A percentile compares a stretch with the other conserved stretches of the same genome.
phyloP scores from a whole-genome alignment of 805 yeast species.

The Candida oleophila region DNA sequence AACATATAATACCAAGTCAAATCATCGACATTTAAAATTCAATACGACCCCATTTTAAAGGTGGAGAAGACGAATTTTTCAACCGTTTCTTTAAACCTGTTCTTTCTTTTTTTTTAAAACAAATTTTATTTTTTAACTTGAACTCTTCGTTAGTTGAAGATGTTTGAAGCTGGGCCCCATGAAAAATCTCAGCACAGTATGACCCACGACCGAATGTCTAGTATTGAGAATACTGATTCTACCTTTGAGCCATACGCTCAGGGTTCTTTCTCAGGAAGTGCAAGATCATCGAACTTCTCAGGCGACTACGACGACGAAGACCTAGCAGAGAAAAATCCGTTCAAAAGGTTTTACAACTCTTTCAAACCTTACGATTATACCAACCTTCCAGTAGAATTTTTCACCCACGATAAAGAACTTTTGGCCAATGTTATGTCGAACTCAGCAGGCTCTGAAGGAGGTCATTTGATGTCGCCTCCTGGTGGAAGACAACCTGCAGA shows the following conservation, averaged over 20 bases:
- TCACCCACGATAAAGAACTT: conserved; percentile 2
- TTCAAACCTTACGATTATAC: conserved; percentile 30
- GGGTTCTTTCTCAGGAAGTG: not conserved
- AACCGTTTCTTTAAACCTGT: too few relatives aligned
- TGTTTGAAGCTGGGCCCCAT: not conserved
- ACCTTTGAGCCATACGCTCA: not conserved
- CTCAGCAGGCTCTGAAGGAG: not conserved
- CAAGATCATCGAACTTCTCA: not conserved
- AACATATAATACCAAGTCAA: too few relatives aligned
- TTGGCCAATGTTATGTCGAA: not conserved
- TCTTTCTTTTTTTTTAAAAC: not conserved
- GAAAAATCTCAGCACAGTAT: not conserved
- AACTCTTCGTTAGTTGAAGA: not conserved
- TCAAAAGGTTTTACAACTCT: conserved; percentile 17
- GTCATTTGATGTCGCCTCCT: not conserved
- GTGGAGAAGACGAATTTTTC: too few relatives aligned
- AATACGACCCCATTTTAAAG: too few relatives aligned
- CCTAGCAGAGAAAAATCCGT: not conserved
- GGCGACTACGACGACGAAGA: conserved; percentile 4
- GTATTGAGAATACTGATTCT: not conserved
- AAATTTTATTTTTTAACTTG: too few relatives aligned
- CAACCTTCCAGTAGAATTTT: conserved; percentile 11
- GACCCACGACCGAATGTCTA: not conserved
- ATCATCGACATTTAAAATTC: too few relatives aligned
- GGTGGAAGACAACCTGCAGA: conserved; percentile 6